Evolutionary conservation across 2,329 filamentous ascomycete genomes (phyloP).

Genomic region (Triangularia verruculosa): DNA sequence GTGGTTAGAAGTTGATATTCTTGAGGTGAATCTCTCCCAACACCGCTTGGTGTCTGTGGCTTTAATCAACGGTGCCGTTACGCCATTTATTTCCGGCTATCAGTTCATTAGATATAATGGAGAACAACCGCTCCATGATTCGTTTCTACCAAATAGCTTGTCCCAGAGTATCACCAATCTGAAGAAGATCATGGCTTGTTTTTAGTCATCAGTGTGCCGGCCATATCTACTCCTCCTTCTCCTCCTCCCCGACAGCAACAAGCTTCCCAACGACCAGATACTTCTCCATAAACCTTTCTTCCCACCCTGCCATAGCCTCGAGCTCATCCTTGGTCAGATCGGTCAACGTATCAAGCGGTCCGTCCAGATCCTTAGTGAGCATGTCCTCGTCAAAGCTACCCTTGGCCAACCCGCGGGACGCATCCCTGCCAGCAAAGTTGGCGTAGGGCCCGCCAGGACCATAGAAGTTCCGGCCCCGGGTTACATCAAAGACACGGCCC

Average conservation of each 20-base stretch:
- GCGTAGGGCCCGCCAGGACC: slow-evolving; percentile 91
- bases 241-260: slow-evolving; percentile 52
- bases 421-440: slow-evolving; percentile 94
- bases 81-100: no score
- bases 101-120: no score
- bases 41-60: no score
- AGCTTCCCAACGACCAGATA: slow-evolving; percentile 91
- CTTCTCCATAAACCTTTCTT: slow-evolving; percentile 89
- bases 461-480: slow-evolving; percentile 86
- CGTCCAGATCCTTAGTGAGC: slow-evolving; percentile 87
- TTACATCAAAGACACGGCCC: slow-evolving; percentile 88
- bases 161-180: no score
- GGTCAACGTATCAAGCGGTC: slow-evolving; percentile 71
- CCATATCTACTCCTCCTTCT: slow-evolving; percentile 20
- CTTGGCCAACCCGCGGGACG: slow-evolving; percentile 79
- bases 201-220: neutral
- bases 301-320: slow-evolving; percentile 85
- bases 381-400: slow-evolving; percentile 94
- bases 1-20: neutral
- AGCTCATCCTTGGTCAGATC: slow-evolving; percentile 72
- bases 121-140: no score
- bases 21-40: neutral
- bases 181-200: no score
- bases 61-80: no score
- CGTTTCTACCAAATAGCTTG: no score